Base-by-base conservation (phyloP, 2,329 filamentous ascomycete species). In the Aspergillus persii region DNA sequence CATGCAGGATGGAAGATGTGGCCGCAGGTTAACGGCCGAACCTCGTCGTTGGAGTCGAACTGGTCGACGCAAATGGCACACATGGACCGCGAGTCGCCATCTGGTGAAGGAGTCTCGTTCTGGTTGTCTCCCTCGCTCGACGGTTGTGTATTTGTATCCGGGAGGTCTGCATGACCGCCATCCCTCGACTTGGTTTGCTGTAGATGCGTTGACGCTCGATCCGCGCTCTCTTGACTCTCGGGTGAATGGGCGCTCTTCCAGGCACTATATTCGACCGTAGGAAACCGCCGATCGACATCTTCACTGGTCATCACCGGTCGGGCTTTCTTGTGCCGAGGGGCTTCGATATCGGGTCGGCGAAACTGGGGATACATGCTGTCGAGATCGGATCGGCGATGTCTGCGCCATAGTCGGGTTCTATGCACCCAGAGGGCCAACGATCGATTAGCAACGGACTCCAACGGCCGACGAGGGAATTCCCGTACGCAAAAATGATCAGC, bases 1-100 rank as follows among this genome's bases (percentile, higher is more conserved):
- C 95, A 99, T 31, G 89, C 90, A 54, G 92, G 92, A 74, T 99
- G 95, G 84, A 98, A 99, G 56, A 94, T 92, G 76, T 98, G 95
- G n/a, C 93, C 93, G 69, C 95, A 98, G 4, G 91, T 92, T 58
- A 99, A 79, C 1, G 94, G 94, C 66, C 95, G 91, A 50, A 99
- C 88, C 71, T 97, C 92, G 67, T 98, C 94, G 62, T 96, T 91
- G 61, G 96, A 91, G 72, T 98, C 94, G 29, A 31, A 98, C 83
- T 0, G 86, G 89, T 99, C 95, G 66, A 99, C 89, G 75, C 95
- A 98, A 68, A 99, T 98, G 52, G 95, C 95, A 76, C 95, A 99
- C 46, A 61, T 31, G 15, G 7, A 54, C 30, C 50, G 30, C 2
- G 59, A 50, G 36, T 65, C 58, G 8, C 44, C 53, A 9, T 53